Base-by-base conservation (phyloP, 768 basidiomycete genomes). In the Macrolepiota albuminosa region DNA sequence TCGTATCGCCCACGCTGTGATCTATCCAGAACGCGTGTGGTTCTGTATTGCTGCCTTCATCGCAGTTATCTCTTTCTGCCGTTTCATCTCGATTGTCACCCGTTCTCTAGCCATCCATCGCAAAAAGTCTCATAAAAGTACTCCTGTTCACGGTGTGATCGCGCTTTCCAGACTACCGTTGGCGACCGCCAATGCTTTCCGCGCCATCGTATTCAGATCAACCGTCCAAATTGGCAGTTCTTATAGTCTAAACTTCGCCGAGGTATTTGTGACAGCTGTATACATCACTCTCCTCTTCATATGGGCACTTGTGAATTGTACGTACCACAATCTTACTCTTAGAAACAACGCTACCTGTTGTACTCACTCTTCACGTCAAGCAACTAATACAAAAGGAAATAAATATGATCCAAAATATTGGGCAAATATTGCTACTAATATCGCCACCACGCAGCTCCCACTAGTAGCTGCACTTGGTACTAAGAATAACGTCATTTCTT, bases 401-500 rank as follows among this genome's bases (percentile, higher is more conserved):
- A 68, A 58, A 43, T 68, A 72, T 24, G 74, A 75, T 58, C 72
- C 76, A 0, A 68, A 72, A 54, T 77, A 78, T 62, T 78, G 69
- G 62, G 73, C 71, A 33, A 77, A 81, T 59, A 72, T 78, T 31
- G 73, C 78, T 1, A 80, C 74, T 0, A 69, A 70, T 33, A 75
- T 84, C 26, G 82, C 78, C 1, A 68, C 73, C 16, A 73, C 73
- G 42, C 84, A 88, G 67, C 68, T 84, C 0, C 81, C 84, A 1
- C 72, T 88, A 21, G 72, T 87, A 65, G 75, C 79, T 16, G 84
- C 78, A 2, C 76, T 88, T 29, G 84, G 83, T 1, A 82, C 81
- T 61, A 64, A 60, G 33, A 87, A 88, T 69, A 87, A 87, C 58
- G 66, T 84, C 16, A 66, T 77, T 37, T 72, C 73, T 4, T 71